These are phyloP conservation scores for Tolypocladium paradoxum DNA, from an alignment of 2,329 filamentous ascomycete species.

Conservation along the genomic window DNA sequence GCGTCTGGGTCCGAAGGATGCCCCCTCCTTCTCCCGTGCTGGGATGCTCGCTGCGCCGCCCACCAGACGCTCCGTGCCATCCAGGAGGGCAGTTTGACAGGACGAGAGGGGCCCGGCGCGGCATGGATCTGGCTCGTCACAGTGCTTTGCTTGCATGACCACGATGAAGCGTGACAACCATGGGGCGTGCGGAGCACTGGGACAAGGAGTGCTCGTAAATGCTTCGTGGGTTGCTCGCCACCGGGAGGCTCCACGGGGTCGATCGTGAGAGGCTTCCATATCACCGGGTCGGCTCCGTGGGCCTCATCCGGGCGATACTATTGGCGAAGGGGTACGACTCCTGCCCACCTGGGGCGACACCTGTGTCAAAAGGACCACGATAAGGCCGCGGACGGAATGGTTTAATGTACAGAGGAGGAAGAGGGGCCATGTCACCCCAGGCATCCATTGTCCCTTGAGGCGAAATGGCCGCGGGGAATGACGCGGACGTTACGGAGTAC, in stretches of 20 bases:
- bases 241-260: not conserved
- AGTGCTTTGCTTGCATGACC: not conserved
- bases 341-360: not conserved
- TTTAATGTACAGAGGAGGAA: not conserved
- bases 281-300: not conserved
- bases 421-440: not conserved
- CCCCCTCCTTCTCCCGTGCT: not conserved
- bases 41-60: not conserved
- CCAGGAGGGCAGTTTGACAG: not conserved
- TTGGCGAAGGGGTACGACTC: not conserved
- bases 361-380: not conserved
- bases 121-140: not conserved
- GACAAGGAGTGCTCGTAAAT: not conserved
- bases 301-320: not conserved
- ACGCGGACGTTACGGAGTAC: not conserved
- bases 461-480: not conserved
- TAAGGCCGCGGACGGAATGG: not conserved
- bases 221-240: not conserved
- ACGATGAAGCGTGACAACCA: not conserved
- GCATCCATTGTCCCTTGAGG: not conserved
- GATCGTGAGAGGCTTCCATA: not conserved
- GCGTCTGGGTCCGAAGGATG: not conserved
- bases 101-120: not conserved
- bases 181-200: not conserved
- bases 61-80: not conserved